phyloP scores from a whole-genome alignment of 2,329 filamentous ascomycete genomes.

The Gremmenia infestans region DNA sequence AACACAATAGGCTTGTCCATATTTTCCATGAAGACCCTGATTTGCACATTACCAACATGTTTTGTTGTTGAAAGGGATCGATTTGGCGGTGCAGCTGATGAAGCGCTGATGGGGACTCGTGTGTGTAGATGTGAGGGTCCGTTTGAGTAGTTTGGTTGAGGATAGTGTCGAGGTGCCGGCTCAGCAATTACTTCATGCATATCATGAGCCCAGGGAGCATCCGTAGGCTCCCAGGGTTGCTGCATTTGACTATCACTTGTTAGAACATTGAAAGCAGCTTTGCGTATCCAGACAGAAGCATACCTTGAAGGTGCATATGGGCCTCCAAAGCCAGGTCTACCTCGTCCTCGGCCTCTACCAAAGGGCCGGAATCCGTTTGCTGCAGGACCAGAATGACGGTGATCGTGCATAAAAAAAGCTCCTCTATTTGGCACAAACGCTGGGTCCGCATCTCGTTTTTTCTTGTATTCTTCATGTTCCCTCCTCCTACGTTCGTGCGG shows the following conservation, averaged over 20 bases:
- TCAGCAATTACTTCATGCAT: slow-evolving; percentile 72
- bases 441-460: slow-evolving; percentile 81
- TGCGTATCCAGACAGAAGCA: slow-evolving; percentile 33
- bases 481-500: slow-evolving; percentile 67
- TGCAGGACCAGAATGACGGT: slow-evolving; percentile 70
- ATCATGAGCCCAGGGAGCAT: slow-evolving; percentile 85
- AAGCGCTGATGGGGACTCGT: slow-evolving; percentile 31
- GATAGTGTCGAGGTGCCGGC: slow-evolving; percentile 30
- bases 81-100: slow-evolving; percentile 63
- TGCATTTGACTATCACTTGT: slow-evolving; percentile 38
- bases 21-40: slow-evolving; percentile 74
- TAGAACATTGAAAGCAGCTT: slow-evolving; percentile 17
- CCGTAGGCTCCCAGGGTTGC: slow-evolving; percentile 54
- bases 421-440: slow-evolving; percentile 92
- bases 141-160: slow-evolving; percentile 20
- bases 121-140: slow-evolving; percentile 36
- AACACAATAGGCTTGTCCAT: slow-evolving; percentile 69
- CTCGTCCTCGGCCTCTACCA: slow-evolving; percentile 59
- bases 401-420: slow-evolving; percentile 96
- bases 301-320: slow-evolving; percentile 60
- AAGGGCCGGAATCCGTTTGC: slow-evolving; percentile 74
- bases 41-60: slow-evolving; percentile 76
- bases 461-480: slow-evolving; percentile 88
- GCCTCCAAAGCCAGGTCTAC: slow-evolving; percentile 50
- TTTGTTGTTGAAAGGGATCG: slow-evolving; percentile 78